Base-by-base conservation (phyloP, 495 filamentous ascomycete species). In the Aspergillus nanangensis region DNA sequence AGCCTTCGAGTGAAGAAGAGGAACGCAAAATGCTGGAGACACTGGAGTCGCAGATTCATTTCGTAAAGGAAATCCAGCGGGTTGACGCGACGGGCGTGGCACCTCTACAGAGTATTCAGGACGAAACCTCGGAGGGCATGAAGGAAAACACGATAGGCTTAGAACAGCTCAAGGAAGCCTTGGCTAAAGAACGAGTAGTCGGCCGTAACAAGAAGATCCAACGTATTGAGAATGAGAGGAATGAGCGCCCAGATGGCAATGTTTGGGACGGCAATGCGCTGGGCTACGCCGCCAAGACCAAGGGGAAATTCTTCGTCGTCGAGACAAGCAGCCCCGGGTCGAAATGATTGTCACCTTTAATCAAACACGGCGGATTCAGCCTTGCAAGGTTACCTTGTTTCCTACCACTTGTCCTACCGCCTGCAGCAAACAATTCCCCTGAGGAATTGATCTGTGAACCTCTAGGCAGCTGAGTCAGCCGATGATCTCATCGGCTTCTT, bases 21-120 rank as follows among this genome's bases (percentile, higher is more conserved):
- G 81, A 88, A 53, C 42, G 65, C 0, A 53, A 67, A 8, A 87
- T 95, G 80, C 69, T 93, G 4, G 51, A 76, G 15, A 88, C 85
- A 0, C 76, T 99, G 5, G 72, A 82, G 34, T 81, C 88, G 8
- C 93, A 99, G 55, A 77, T 99, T 0, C 83, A 88, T 55, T 97
- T 99, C 56, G 89, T 97, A 31, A 79, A 76, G 44, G 80, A 85
- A 43, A 84, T 97, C 23, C 90, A 93, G 51, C 66, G 63, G n/a
- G 83, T 96, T 4, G 76, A 92, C 67, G 91, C 89, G 1, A 60
- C 66, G 0, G 82, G 75, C 2, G 73, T 96, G 1, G 69, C 78
- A 38, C 90, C 93, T 0, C 61, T 97, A 24, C 72, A 77, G 32
- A 80, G 80, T 41, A 85, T 99, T 41, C 78, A 88, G 22, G 94